A percentile compares a stretch with the other conserved stretches of the same genome.
Evolutionary conservation across 2,329 filamentous ascomycete species (phyloP).

Genomic region (Beauveria rudraprayagi): DNA sequence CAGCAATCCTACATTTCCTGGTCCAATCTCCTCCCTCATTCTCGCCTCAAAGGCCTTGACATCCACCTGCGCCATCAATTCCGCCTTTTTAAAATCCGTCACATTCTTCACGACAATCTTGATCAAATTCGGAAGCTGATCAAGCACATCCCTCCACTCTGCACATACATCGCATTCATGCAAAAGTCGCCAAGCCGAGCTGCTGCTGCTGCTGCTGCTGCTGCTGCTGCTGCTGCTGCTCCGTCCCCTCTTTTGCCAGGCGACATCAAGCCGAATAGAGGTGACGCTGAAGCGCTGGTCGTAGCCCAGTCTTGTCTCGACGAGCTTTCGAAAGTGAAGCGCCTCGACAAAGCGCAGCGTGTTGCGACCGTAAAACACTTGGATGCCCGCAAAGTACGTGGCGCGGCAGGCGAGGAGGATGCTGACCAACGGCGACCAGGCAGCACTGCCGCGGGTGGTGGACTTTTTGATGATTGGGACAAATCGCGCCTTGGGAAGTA

Average conservation of each 20-base stretch:
- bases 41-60: too few relatives aligned
- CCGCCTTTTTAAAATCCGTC: too few relatives aligned
- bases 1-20: too few relatives aligned
- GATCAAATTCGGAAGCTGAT: not conserved
- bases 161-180: not conserved
- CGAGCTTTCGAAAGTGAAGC: not conserved
- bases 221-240: not conserved
- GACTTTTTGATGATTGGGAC: not conserved
- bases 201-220: not conserved
- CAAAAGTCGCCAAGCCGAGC: not conserved
- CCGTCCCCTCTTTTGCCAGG: not conserved
- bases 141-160: conserved; percentile 5
- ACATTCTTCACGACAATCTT: too few relatives aligned
- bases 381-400: conserved; percentile 7
- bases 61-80: too few relatives aligned
- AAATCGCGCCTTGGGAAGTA: not conserved
- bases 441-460: not conserved
- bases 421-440: conserved; percentile 5
- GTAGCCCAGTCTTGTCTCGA: too few relatives aligned
- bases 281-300: not conserved
- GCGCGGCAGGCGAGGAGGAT: conserved; percentile 5
- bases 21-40: too few relatives aligned
- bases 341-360: not conserved
- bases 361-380: not conserved
- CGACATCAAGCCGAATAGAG: not conserved